Base-by-base conservation (phyloP, 2,329 filamentous ascomycete species). In the Chrysoporthe puriensis region DNA sequence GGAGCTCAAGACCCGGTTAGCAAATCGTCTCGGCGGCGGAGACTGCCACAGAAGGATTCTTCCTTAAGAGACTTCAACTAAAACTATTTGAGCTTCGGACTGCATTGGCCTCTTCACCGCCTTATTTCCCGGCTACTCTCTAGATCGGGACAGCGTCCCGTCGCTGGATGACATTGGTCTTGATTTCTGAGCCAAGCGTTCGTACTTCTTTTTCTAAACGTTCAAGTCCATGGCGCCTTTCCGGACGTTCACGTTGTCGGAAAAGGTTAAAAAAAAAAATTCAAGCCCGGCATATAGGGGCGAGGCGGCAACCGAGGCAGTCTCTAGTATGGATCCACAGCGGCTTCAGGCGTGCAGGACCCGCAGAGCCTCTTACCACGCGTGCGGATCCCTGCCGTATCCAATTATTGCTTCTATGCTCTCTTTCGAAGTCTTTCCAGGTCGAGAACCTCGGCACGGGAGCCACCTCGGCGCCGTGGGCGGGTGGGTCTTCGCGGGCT, bases 361-460 rank as follows among this genome's bases (percentile, higher is more conserved):
- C 67, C 67, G 67, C 67, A 66, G 58, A 68, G 62, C 62, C 68
- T 63, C 62, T 43, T n/a, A n/a, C 36, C 48, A 69, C 43, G 44
- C 40, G 56, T n/a, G 50, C 18, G 32, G 61, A 18, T 57, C 67
- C 58, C 62, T 63, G 57, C 43, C 48, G 61, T 48, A 46, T 48
- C 42, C 64, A 66, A 7, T 58, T 52, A 36, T 56, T 52, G 63
- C 57, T 44, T 44, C 11, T 42, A 44, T 32, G 8, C 16, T 43
- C 11, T 7, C 40, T 60, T 26, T 44, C 4, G 32, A 32, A 13
- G 11, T 26, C 40, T 36, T 42, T 40, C 34, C 36, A 0, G 7
- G 36, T 36, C 42, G 43, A 64, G 34, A 60, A 63, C 66, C 66
- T 68, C 68, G 68, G 68, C 68, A 68, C 44, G 44, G 34, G 8